Percentiles rank a stretch among this genome's conserved stretches.
Conservation (phyloP, 2,329 filamentous ascomycete genomes). For the Akanthomyces lecanii region DNA sequence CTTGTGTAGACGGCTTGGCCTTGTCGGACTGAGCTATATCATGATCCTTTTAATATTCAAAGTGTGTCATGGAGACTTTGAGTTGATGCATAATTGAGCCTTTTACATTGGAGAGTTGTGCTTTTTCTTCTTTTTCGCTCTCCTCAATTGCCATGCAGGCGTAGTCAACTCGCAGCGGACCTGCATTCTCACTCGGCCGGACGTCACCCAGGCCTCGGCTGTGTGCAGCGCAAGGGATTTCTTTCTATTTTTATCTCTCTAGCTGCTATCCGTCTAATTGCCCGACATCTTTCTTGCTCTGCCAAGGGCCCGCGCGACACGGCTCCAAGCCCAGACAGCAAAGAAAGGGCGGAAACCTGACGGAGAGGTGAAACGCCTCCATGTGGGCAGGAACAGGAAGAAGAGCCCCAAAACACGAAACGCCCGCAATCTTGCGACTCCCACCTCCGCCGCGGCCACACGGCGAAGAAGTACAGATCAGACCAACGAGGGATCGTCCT, state of each 20-base stretch:
- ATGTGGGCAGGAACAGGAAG: not conserved
- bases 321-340: not conserved
- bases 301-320: not conserved
- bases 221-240: not conserved
- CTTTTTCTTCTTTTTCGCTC: not conserved
- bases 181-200: not conserved
- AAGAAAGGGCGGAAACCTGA: not conserved
- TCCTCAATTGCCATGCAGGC: not conserved
- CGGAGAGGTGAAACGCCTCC: conserved; percentile 14
- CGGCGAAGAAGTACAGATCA: not conserved
- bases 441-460: not conserved
- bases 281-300: not conserved
- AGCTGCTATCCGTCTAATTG: not conserved
- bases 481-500: not conserved
- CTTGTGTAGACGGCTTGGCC: not conserved
- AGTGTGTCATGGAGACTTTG: not conserved
- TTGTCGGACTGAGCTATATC: conserved; percentile 1
- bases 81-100: not conserved
- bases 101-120: not conserved
- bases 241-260: not conserved
- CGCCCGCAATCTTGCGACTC: not conserved
- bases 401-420: not conserved
- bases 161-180: not conserved
- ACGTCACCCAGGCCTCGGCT: no score
- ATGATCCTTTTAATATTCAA: not conserved